Evolutionary conservation across 2,329 filamentous ascomycete genomes (phyloP), one percentile per base, ranked within the genome.

Genomic region (Torrubiella hemipterigena): DNA sequence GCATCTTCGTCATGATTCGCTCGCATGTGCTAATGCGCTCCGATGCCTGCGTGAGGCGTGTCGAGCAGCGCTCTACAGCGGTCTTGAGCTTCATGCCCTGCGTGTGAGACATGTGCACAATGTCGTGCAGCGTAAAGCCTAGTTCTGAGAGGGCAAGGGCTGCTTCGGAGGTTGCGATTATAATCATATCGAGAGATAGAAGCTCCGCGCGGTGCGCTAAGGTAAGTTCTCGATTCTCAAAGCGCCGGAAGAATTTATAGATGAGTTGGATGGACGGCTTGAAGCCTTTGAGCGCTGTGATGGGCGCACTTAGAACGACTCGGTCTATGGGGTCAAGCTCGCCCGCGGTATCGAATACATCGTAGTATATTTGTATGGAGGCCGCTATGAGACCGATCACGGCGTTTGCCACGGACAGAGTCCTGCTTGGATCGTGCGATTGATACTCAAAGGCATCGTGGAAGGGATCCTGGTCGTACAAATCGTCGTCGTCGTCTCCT

Each of bases 311-410:
- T n/a, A 22, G 12, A 7, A 42, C 27, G 11, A 16, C n/a, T 4
- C 35, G 24, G 11, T 38, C 34, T 12, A 13, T 10, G 16, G 26
- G 15, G 11, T 18, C 27, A 12, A 32, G 29, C 13, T 17, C 24
- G 12, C 22, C 14, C 27, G 33, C 25, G n/a, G 40, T 23, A 27
- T 17, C 31, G 4, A 28, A 19, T 2, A 38, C 11, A 31, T 39
- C 38, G 24, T 22, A 17, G 9, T 25, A 27, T 4, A 39, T 35
- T 27, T 33, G 39, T 22, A 27, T 27, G 5, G 36, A 34, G 13
- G 39, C 39, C n/a, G 41, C 41, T 15, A 43, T n/a, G 30, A 43
- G 36, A 14, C 41, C 41, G 13, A 43, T 32, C 16, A 33, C 15
- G 32, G 34, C 34, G 17, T 22, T 21, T 21, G 34, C 17, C 10